Conservation (phyloP, 192 early-diverging fungal genomes). For the Funneliformis mosseae region DNA sequence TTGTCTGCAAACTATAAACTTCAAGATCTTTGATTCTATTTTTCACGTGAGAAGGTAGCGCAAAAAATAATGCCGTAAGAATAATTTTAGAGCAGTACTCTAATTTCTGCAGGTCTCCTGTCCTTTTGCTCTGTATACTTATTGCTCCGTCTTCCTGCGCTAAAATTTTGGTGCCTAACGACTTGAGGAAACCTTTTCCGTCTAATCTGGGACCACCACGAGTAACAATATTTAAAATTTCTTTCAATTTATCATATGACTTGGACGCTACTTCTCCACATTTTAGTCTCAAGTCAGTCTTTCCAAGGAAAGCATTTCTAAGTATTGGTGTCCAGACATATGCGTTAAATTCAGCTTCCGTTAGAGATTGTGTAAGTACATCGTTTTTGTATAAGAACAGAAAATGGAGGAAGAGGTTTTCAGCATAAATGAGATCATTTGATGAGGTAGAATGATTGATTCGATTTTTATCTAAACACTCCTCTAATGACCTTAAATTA, state of each 20-base stretch:
- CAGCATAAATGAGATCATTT: conserved; percentile 23
- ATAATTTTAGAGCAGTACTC: conserved; percentile 24
- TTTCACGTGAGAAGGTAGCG: conserved; percentile 13
- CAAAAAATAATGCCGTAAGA: conserved; percentile 22
- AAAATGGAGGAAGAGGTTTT: conserved; percentile 21
- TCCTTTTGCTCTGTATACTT: conserved; percentile 16
- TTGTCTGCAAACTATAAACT: conserved; percentile 15
- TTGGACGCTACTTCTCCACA: conserved; percentile 18
- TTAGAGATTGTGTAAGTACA: neutral
- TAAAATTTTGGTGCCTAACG: conserved; percentile 13
- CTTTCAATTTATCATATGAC: conserved; percentile 17
- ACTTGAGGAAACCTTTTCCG: conserved; percentile 17
- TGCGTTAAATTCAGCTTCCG: conserved; percentile 5
- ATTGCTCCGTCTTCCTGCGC: conserved; percentile 17
- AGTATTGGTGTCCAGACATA: conserved; percentile 14
- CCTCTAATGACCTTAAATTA: conserved; percentile 3
- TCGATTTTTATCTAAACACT: conserved; percentile 17
- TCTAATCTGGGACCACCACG: conserved; percentile 12
- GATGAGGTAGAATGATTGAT: neutral
- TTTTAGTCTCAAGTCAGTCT: neutral
- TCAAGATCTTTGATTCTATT: conserved; percentile 11
- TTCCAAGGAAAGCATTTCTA: conserved; percentile 21
- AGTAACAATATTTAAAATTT: conserved; percentile 21
- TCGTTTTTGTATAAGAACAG: conserved; percentile 8
- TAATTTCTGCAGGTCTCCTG: conserved; percentile 18